Evolutionary conservation across 2,329 filamentous ascomycete genomes (phyloP), one percentile per base, ranked within the genome.

Genomic region (Alternaria gaisen): DNA sequence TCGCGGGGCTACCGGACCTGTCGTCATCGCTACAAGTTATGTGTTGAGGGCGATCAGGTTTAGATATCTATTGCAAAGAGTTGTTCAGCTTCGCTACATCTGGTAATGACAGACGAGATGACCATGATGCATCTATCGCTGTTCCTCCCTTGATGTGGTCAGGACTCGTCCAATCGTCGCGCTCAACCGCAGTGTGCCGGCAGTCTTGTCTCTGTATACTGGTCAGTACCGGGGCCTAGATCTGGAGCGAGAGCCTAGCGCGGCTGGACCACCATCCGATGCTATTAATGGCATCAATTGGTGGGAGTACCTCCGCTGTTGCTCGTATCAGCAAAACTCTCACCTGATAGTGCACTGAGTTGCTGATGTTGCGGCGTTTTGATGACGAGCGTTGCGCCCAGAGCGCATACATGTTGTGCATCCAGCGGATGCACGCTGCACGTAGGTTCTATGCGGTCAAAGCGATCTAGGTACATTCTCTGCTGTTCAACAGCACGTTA

Each of bases 221-320:
- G 18, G 18, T 24, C 30, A 36, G 30, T 48, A 48, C 20, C 46
- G 12, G 36, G 30, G 36, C 30, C 30, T 22, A 22, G 16, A 48
- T 48, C 30, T 48, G 30, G 46, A 48, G 46, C 30, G 4, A 48
- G 20, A 48, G 18, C 30, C 46, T 36, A 48, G 46, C 20, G 46
- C 22, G 46, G 46, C 50, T 53, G 18, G 50, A 41, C 36, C 50
- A 10, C 38, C 50, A 42, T 28, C 34, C 38, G 24, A 26, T 53
- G 24, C 50, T 53, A 53, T 42, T 28, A 42, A 53, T 53, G 50
- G 50, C 24, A 48, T 32, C 14, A 4, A 26, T 53, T 28, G 36
- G 36, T 32, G 24, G 36, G 5, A 53, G 24, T 22, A 53, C 38
- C 36, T 40, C 38, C 40, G 36, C 36, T 53, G 36, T 28, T 22